Evolutionary conservation across 345 rosid genomes (phyloP).

Genomic region (Anastatica hierochuntica): DNA sequence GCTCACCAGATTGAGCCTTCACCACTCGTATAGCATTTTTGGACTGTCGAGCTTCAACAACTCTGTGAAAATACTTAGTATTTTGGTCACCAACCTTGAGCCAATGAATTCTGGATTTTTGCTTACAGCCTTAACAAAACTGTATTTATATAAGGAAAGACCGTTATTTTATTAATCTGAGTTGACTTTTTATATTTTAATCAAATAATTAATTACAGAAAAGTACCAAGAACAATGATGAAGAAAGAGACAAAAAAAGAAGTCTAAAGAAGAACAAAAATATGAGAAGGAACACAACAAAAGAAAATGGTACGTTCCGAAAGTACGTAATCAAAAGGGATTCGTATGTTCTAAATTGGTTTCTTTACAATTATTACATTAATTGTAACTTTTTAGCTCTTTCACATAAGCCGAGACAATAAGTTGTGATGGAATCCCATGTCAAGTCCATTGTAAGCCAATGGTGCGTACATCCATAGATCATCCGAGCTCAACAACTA

Average conservation of each 20-base stretch:
- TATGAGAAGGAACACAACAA: background rate
- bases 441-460: conserved; percentile 83
- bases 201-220: conserved; percentile 10
- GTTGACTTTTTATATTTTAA: conserved; percentile 15
- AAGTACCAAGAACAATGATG: conserved; percentile 11
- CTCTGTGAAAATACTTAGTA: too few relatives aligned
- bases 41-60: too few relatives aligned
- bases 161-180: conserved; percentile 5
- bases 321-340: background rate
- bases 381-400: background rate
- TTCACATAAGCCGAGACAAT: conserved; percentile 32
- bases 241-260: conserved; percentile 16
- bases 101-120: too few relatives aligned
- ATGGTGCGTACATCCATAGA: conserved; percentile 93
- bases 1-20: too few relatives aligned
- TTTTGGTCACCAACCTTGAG: too few relatives aligned
- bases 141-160: too few relatives aligned
- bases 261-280: conserved; percentile 3
- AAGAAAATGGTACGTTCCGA: conserved; percentile 9
- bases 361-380: conserved; percentile 12
- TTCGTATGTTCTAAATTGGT: conserved; percentile 13
- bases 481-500: conserved; percentile 94
- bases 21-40: too few relatives aligned
- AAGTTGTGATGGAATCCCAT: conserved; percentile 66
- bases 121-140: too few relatives aligned